Evolutionary conservation across 2,329 filamentous ascomycete species (phyloP), one percentile per base, ranked within the genome.

Genomic region (Aspergillus vadensis): DNA sequence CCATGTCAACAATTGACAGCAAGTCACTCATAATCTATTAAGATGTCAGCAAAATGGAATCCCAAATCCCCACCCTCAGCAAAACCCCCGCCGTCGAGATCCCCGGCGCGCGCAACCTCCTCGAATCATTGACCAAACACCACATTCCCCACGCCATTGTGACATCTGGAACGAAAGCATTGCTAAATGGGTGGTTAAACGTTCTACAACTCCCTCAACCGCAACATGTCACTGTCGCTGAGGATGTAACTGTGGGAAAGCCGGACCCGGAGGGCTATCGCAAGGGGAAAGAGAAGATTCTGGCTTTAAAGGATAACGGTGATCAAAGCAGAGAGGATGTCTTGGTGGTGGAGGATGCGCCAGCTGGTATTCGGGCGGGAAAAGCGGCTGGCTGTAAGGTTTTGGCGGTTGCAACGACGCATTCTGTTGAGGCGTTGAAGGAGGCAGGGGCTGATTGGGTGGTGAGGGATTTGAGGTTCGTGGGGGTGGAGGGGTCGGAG

Each of bases 31-130:
- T 23, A 23, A 23, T 23, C 23, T 23, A 6, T 23, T 6, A 1
- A 59, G 57, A 59, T 36, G 51, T 59, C 7, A 59, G 57, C 57
- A 23, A 27, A 8, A 59, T 55, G 57, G 57, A 59, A 32, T 23
- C 19, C 30, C 27, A 23, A 17, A 47, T 59, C n/a, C 57, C 57
- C 17, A 19, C 15, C 2, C 57, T 59, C 0, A 48, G 39, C 27
- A 19, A 21, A 21, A 41, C 27, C 17, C 43, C 57, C 17, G 50
- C 57, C 5, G 36, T 59, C 17, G 57, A 59, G 15, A 55, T 59
- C 4, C 41, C 51, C 4, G 57, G 57, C 4, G 51, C 57, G 7
- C 57, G 57, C 10, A 25, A 15, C 7, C 32, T 59, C 7, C 57
- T 59, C 14, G 43, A 59, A n/a, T 15, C 41, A 12, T 32, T 59